These are phyloP conservation scores for Camelina laxa DNA, from an alignment of 345 rosid genomes.

Conservation along the genomic window DNA sequence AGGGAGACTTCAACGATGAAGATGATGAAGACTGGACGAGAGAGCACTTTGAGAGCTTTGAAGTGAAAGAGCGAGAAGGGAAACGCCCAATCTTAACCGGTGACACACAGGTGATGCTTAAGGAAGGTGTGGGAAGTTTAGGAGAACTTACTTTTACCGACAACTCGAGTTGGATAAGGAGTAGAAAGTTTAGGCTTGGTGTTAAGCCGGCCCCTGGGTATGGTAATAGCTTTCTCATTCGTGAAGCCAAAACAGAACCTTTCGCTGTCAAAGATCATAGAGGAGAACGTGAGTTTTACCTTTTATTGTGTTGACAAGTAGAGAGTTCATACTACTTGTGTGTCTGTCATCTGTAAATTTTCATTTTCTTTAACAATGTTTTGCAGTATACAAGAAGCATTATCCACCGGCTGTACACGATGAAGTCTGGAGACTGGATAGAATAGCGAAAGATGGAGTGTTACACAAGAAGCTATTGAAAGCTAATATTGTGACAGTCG, in stretches of 20 bases:
- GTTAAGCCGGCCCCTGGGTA: constrained; percentile 60
- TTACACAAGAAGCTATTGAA: constrained; percentile 80
- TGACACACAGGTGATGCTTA: constrained; percentile 70
- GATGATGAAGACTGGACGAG: constrained; percentile 66
- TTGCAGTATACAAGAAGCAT: constrained; percentile 92
- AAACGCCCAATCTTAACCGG: constrained; percentile 88
- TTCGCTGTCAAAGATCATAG: constrained; percentile 97
- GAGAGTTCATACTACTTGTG: background rate
- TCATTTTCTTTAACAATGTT: background rate
- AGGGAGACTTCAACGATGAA: constrained; percentile 85
- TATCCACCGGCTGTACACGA: constrained; percentile 91
- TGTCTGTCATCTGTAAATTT: background rate
- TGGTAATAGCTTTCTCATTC: constrained; percentile 60
- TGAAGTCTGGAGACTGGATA: constrained; percentile 96
- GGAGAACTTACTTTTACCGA: constrained; percentile 90
- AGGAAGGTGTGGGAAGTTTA: constrained; percentile 87
- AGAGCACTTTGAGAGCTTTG: constrained; percentile 74
- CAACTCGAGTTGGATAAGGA: constrained; percentile 97
- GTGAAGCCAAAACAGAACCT: constrained; percentile 90
- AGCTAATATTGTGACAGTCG: constrained; percentile 65
- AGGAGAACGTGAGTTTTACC: constrained; percentile 75
- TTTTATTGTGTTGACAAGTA: constrained; percentile 20
- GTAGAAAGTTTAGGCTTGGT: constrained; percentile 97
- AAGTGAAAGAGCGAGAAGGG: constrained; percentile 88
- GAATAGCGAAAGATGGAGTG: constrained; percentile 96